Evolutionary conservation across 2,329 filamentous ascomycete genomes (phyloP).

Genomic region (Ceratocystis harringtonii): DNA sequence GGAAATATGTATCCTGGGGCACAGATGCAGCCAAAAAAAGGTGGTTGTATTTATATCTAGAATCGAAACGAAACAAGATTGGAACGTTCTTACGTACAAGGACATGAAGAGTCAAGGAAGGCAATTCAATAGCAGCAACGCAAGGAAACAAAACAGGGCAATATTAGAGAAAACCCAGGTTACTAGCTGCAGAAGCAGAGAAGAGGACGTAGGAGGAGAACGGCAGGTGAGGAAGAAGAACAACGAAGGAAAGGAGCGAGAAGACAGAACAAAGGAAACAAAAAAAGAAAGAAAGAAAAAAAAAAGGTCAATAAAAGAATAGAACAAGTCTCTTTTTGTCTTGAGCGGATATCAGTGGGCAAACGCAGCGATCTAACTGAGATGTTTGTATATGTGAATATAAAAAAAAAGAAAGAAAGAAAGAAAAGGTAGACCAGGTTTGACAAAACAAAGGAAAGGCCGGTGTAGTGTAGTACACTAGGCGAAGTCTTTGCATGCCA

Average conservation of each 20-base stretch:
- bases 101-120: constrained; percentile 7
- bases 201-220: constrained; percentile 17
- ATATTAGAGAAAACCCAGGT: too few relatives aligned
- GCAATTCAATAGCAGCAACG: not conserved
- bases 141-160: constrained; percentile 6
- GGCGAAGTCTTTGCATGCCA: not conserved
- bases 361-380: not conserved
- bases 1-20: not conserved
- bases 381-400: constrained; percentile 3
- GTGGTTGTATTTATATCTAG: not conserved
- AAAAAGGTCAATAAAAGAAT: not conserved
- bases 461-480: not conserved
- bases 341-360: not conserved
- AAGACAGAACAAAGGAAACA: constrained; percentile 12
- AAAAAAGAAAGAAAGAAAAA: not conserved
- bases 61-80: not conserved
- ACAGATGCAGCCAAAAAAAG: not conserved
- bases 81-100: not conserved
- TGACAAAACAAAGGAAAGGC: not conserved
- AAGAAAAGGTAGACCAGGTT: constrained; percentile 1
- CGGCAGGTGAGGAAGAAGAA: constrained; percentile 17
- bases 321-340: not conserved
- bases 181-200: not conserved
- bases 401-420: constrained; percentile 6
- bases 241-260: constrained; percentile 16